Conservation (phyloP, 495 filamentous ascomycete genomes). For the Bacidia rubella region DNA sequence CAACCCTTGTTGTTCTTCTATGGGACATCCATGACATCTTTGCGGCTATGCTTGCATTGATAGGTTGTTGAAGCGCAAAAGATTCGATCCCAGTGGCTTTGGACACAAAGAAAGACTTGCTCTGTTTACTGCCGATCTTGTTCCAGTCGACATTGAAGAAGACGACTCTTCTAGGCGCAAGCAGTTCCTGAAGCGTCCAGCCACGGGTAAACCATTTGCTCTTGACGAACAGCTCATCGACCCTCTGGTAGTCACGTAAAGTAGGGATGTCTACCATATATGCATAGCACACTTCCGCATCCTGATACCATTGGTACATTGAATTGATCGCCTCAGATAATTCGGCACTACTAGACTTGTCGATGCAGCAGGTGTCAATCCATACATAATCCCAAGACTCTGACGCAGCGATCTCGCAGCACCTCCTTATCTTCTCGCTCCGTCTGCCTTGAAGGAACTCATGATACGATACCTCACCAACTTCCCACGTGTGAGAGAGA, state of each 20-base stretch:
- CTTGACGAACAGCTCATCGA: not conserved
- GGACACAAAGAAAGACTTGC: conserved; percentile 8
- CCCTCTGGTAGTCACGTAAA: not conserved
- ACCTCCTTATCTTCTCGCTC: not conserved
- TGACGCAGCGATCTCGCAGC: not conserved
- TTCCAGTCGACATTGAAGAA: conserved; percentile 19
- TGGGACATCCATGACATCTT: conserved; percentile 29
- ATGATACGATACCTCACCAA: conserved; percentile 22
- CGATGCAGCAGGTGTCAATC: conserved; percentile 12
- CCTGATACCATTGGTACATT: conserved; percentile 23
- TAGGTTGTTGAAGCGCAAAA: not conserved
- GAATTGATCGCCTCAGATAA: conserved; percentile 22
- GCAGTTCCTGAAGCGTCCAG: conserved; percentile 30
- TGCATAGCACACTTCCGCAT: conserved; percentile 20
- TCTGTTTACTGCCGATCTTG: conserved; percentile 16
- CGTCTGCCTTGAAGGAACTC: conserved; percentile 12
- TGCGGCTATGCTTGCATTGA: conserved; percentile 19
- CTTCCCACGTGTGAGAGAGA: conserved; percentile 26
- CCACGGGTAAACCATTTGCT: conserved; percentile 27
- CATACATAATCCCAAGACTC: conserved; percentile 1
- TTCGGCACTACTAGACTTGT: conserved; percentile 10
- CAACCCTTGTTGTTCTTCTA: conserved; percentile 20
- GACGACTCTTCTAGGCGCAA: conserved; percentile 19
- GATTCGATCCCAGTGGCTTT: conserved; percentile 15
- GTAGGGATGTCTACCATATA: conserved; percentile 24